Base-by-base conservation (phyloP, 768 basidiomycete species). In the Boletus subparvulus region DNA sequence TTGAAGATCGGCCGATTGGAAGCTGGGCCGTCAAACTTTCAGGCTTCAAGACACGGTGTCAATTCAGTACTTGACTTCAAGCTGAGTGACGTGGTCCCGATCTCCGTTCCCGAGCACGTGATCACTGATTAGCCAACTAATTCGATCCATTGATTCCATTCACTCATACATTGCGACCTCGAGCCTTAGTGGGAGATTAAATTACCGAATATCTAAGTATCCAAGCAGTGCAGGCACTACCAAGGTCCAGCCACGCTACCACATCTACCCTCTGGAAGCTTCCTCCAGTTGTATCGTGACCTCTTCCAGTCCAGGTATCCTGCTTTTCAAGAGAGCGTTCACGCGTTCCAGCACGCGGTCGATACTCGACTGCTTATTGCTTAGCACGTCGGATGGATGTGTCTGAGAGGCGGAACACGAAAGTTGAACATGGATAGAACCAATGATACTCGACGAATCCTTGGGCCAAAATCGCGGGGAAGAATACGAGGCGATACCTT, bases 401-500 rank as follows among this genome's bases (percentile, higher is more conserved):
- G 89, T 84, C 61, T 78, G 68, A 0, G 81, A 74, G 1, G 78
- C 73, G 0, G 88, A 84, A 11, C 81, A 82, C 10, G 83, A 78
- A n/a, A 99, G 80, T 61, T 92, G 92, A 47, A 99, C 84, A 68
- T 92, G 93, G 53, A 98, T 92, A 8, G 92, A 93, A 24, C 96
- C 97, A 63, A 98, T 85, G 39, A 97, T 69, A 44, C 83, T 86
- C 3, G 83, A 80, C 5, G 92, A 83, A 71, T 98, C 95, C 73
- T 96, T 94, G 0, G 94, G 94, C 97, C 97, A 98, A 73, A 99
- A 97, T 26, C 92, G 83, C 0, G 95, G 85, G 1, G 81, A 78
- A 3, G 84, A 84, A 73, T 90, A 96, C 3, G 90, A 90, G 3
- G 81, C 83, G 4, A 99, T 76, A 3, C 93, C 95, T 60, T 92